Base-by-base conservation (phyloP, 2,329 filamentous ascomycete genomes). In the Ilyonectria mors-panacis region DNA sequence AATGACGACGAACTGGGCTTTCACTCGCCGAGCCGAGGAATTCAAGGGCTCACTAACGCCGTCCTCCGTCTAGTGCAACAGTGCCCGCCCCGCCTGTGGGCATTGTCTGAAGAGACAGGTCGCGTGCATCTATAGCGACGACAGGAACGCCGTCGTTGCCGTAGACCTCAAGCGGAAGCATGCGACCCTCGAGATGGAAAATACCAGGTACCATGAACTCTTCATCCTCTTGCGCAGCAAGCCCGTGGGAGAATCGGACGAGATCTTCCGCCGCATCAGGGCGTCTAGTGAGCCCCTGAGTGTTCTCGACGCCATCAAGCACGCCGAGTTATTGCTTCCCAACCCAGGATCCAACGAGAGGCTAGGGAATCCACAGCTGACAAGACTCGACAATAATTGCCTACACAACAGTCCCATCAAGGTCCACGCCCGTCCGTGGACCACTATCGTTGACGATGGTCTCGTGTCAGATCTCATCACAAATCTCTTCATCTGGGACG, bases 391-490 rank as follows among this genome's bases (percentile, higher is more conserved):
- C 26, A 13, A 33, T 6, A 33, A 8, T 33, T 28, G 26, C n/a
- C 48, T 51, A 17, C n/a, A 21, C 8, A 33, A 12, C 28, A 51
- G 48, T 12, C 23, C 39, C 15, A 58, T 58, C 17, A 58, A 58
- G 26, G 37, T 58, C 17, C 26, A 30, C 26, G 55, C 55, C 15
- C 55, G 42, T n/a, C 55, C 55, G 17, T 58, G 55, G 55, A 58
- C 55, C 2, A 28, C 13, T 21, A 21, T 58, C 21, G 28, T 58
- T 8, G 35, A 21, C 17, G 55, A 58, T 44, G 55, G 55, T 3
- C 55, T 58, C 55, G 4, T 58, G 13, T 58, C 55, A 12, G 55
- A 58, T 23, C 55, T 58, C 39, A 45, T 58, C 8, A 44, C 55
- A 1, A 30, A 47, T 26, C 19, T 58, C 37, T 44, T 58, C 13